Evolutionary conservation across 768 basidiomycete species (phyloP), one percentile per base, ranked within the genome.

Genomic region (Lactarius sanguifluus): DNA sequence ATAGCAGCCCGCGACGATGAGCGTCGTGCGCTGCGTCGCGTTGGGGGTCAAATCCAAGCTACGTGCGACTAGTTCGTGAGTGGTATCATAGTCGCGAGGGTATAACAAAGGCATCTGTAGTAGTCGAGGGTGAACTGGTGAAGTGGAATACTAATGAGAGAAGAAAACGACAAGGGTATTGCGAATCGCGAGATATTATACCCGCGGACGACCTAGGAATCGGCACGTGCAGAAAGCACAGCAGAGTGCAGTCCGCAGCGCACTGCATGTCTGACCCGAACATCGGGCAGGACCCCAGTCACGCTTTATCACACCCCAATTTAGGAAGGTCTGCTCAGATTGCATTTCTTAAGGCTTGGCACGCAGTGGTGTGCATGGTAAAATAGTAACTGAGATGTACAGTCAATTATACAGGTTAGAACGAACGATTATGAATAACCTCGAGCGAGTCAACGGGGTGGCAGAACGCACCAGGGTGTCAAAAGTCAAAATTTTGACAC

Each of bases 1-100:
- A 76, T 94, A 94, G 36, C 81, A 81, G 12, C 85, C 91, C 8
- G 91, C 92, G 36, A 92, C 88, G 62, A 94, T 92, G 57, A 94
- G 77, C 1, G 92, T 94, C 16, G 80, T 86, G 69, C 81, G 79
- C 74, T 94, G 92, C 9, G 92, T 93, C 12, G 77, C 79, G 68
- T 85, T 91, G 1, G 91, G 91, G 28, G 84, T 85, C 41, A 93
- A 57, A 18, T 61, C 28, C 18, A 70, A 71, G 64, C 72, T 72
- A 56, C 77, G 74, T 47, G 74, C 73, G 34, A 38, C 40, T 15
- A 67, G 20, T 40, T 45, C 50, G 3, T 63, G 62, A n/a, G 30
- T 3, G 36, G 55, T 32, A 45, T 38, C 36, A 20, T 50, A 32
- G 7, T 62, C 61, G n/a, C 43, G 7, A 43, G 47, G 64, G 34